Evolutionary conservation across 768 basidiomycete genomes (phyloP).

Genomic region (Russula foetens): DNA sequence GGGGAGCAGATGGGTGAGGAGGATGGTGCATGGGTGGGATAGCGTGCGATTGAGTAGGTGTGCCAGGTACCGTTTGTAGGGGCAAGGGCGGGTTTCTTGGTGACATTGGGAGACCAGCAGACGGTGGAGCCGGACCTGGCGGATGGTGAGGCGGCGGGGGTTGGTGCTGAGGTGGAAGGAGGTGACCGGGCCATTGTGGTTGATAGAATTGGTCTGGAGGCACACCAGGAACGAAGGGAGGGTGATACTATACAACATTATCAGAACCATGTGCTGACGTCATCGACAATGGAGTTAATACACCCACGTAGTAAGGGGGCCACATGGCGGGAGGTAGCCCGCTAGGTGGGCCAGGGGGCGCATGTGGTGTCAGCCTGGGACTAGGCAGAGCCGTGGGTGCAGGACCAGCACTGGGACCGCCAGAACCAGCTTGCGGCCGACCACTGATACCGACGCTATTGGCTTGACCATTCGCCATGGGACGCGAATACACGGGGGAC

Average conservation of each 20-base stretch:
- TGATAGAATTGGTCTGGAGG: constrained; percentile 35
- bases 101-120: constrained; percentile 56
- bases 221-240: constrained; percentile 32
- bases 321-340: constrained; percentile 39
- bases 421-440: constrained; percentile 35
- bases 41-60: constrained; percentile 60
- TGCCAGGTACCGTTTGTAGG: constrained; percentile 47
- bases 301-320: constrained; percentile 54
- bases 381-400: constrained; percentile 52
- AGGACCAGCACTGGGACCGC: constrained; percentile 24
- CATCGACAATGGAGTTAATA: neutral
- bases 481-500: constrained; percentile 58
- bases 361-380: constrained; percentile 57
- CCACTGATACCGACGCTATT: constrained; percentile 33
- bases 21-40: constrained; percentile 39
- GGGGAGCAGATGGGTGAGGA: constrained; percentile 38
- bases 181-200: constrained; percentile 27
- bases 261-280: constrained; percentile 9
- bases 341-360: constrained; percentile 44
- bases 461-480: constrained; percentile 46
- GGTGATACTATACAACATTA: constrained; percentile 23
- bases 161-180: constrained; percentile 28
- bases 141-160: constrained; percentile 40
- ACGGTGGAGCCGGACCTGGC: constrained; percentile 36
- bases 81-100: constrained; percentile 50